Evolutionary conservation across 2,329 filamentous ascomycete species (phyloP).

Genomic region (Myriosclerotinia scirpicola): DNA sequence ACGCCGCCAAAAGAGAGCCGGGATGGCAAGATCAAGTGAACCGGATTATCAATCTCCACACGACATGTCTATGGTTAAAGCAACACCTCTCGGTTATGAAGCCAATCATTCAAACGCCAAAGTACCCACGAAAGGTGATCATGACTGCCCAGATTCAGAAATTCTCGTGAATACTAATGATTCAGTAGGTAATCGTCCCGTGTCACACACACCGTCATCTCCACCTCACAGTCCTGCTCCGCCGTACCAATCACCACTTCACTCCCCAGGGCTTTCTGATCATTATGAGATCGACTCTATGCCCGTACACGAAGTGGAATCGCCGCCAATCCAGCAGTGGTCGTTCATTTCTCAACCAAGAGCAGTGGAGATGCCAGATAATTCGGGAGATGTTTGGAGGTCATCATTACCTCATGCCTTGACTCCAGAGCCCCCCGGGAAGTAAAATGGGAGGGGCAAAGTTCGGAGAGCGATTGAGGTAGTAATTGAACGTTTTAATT

Average conservation of each 20-base stretch:
- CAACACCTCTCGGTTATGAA: neutral
- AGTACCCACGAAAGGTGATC: neutral
- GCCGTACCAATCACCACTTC: conserved; percentile 13
- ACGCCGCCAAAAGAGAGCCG: neutral
- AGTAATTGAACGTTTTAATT: neutral
- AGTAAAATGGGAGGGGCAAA: neutral
- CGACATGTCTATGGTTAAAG: conserved; percentile 1
- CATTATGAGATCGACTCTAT: conserved; percentile 17
- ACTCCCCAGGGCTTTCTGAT: conserved; percentile 1
- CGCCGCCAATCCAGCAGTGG: neutral
- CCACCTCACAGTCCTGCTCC: conserved; percentile 15
- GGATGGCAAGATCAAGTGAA: neutral
- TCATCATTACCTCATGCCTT: neutral
- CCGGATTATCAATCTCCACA: neutral
- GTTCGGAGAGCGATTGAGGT: too few relatives aligned
- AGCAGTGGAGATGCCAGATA: conserved; percentile 11
- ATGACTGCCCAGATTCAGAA: neutral
- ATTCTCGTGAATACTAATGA: neutral
- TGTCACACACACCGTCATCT: neutral
- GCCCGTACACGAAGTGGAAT: conserved; percentile 9
- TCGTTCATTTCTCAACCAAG: neutral
- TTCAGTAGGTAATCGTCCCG: conserved; percentile 1
- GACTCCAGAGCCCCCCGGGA: neutral
- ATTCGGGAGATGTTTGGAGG: neutral
- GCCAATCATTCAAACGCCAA: neutral